phyloP scores from a whole-genome alignment of 2,329 filamentous ascomycete species.

The Tothia fuscella region DNA sequence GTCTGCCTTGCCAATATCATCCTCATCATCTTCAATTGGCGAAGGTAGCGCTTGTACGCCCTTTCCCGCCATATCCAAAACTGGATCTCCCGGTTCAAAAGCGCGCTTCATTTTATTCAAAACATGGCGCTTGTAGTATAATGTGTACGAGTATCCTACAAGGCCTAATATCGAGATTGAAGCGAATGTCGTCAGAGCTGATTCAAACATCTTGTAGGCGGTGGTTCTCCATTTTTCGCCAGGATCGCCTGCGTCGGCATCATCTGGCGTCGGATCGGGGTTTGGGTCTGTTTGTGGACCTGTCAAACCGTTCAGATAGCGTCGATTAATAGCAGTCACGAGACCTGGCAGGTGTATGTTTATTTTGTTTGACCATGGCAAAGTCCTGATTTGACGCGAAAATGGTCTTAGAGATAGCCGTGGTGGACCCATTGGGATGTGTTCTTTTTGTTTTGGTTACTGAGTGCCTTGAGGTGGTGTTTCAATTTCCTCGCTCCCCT shows the following conservation, averaged over 20 bases:
- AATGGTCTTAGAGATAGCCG: too few relatives aligned
- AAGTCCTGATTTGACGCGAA: too few relatives aligned
- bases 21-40: conserved; percentile 36
- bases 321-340: conserved; percentile 1
- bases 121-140: conserved; percentile 75
- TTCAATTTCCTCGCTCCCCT: too few relatives aligned
- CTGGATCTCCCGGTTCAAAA: conserved; percentile 84
- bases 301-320: neutral
- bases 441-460: too few relatives aligned
- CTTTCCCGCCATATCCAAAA: conserved; percentile 51
- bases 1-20: too few relatives aligned
- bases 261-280: conserved; percentile 22
- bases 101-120: conserved; percentile 87
- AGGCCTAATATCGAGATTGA: conserved; percentile 37
- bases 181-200: conserved; percentile 38
- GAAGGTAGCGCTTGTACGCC: conserved; percentile 13
- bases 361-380: too few relatives aligned
- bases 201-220: conserved; percentile 40
- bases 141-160: conserved; percentile 35
- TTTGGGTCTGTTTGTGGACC: conserved; percentile 22
- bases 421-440: too few relatives aligned
- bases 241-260: conserved; percentile 13
- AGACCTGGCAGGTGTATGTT: neutral
- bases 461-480: too few relatives aligned
- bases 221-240: conserved; percentile 26